phyloP scores from a whole-genome alignment of 2,329 filamentous ascomycete genomes.

The Dactylellina cionopaga region DNA sequence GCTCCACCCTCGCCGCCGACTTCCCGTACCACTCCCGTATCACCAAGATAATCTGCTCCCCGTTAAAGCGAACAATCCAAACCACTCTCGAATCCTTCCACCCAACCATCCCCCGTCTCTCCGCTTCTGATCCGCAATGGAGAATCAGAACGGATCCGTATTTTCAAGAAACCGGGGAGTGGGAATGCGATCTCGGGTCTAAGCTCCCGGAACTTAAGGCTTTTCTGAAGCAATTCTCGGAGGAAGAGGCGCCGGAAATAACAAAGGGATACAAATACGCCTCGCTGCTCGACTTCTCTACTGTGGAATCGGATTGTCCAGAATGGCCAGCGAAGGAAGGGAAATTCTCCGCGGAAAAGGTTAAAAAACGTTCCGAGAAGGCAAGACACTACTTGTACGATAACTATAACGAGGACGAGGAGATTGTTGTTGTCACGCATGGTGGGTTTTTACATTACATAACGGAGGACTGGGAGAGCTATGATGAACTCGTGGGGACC shows the following conservation, averaged over 20 bases:
- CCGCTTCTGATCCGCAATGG: slow-evolving; percentile 50
- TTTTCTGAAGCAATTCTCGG: not conserved
- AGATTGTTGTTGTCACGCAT: slow-evolving; percentile 28
- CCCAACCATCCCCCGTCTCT: slow-evolving; percentile 53
- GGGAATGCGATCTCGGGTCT: slow-evolving; percentile 59
- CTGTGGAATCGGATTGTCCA: not conserved
- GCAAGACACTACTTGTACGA: slow-evolving; percentile 27
- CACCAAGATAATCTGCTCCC: slow-evolving; percentile 58
- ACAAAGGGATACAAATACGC: not conserved
- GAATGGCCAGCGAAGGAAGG: slow-evolving; percentile 32
- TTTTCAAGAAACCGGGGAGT: slow-evolving; percentile 58
- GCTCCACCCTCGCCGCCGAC: slow-evolving; percentile 39
- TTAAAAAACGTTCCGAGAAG: not conserved
- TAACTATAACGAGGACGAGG: not conserved
- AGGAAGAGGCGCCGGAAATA: not conserved
- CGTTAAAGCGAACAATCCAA: slow-evolving; percentile 59
- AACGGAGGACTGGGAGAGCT: slow-evolving; percentile 54
- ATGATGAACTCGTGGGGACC: slow-evolving; percentile 39
- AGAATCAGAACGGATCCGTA: slow-evolving; percentile 57
- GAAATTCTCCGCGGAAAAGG: slow-evolving; percentile 10
- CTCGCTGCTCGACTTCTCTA: slow-evolving; percentile 14
- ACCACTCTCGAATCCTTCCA: slow-evolving; percentile 58
- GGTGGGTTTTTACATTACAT: slow-evolving; percentile 55
- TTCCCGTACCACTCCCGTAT: slow-evolving; percentile 52
- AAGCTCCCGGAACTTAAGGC: not conserved